These are phyloP conservation scores for Xylaria sp. DNA, from an alignment of 2,329 filamentous ascomycete species.

Conservation along the genomic window DNA sequence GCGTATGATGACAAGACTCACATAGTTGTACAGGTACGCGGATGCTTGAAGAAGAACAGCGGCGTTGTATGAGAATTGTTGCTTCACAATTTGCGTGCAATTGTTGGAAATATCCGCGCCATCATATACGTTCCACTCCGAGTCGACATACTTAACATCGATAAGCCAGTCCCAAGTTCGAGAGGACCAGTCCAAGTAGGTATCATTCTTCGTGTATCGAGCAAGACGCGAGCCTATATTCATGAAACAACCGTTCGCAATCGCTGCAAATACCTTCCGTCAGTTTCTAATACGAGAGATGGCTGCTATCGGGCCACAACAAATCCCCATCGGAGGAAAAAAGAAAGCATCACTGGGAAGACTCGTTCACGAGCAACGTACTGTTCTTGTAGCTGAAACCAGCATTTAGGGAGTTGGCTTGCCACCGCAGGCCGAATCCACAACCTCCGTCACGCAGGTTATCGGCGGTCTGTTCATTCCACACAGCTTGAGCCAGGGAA, in stretches of 20 bases:
- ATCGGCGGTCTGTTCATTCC: slow-evolving; percentile 66
- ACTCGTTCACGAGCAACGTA: slow-evolving; percentile 34
- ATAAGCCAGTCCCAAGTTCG: slow-evolving; percentile 66
- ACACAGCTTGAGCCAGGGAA: slow-evolving; percentile 71
- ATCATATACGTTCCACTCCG: slow-evolving; percentile 60
- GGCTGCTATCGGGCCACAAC: too few relatives aligned
- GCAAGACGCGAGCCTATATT: slow-evolving; percentile 68
- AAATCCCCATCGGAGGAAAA: not conserved
- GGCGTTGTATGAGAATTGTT: slow-evolving; percentile 65
- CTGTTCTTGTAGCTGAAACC: slow-evolving; percentile 62
- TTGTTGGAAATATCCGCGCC: slow-evolving; percentile 57
- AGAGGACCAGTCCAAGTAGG: slow-evolving; percentile 70
- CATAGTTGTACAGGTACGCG: slow-evolving; percentile 58
- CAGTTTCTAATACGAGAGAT: slow-evolving; percentile 5
- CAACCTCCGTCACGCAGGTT: slow-evolving; percentile 69
- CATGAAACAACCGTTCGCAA: slow-evolving; percentile 62
- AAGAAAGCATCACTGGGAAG: not conserved
- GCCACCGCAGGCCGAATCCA: slow-evolving; percentile 73
- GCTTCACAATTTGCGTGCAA: slow-evolving; percentile 58
- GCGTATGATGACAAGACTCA: slow-evolving; percentile 35
- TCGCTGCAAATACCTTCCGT: slow-evolving; percentile 46
- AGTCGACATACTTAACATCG: slow-evolving; percentile 57
- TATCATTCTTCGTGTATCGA: slow-evolving; percentile 70
- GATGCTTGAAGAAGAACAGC: slow-evolving; percentile 59
- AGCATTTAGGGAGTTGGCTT: slow-evolving; percentile 69